A percentile compares a stretch with the other conserved stretches of the same genome.
Evolutionary conservation across 169 alveolate genomes (phyloP).

Genomic region (Plasmodium vinckei): DNA sequence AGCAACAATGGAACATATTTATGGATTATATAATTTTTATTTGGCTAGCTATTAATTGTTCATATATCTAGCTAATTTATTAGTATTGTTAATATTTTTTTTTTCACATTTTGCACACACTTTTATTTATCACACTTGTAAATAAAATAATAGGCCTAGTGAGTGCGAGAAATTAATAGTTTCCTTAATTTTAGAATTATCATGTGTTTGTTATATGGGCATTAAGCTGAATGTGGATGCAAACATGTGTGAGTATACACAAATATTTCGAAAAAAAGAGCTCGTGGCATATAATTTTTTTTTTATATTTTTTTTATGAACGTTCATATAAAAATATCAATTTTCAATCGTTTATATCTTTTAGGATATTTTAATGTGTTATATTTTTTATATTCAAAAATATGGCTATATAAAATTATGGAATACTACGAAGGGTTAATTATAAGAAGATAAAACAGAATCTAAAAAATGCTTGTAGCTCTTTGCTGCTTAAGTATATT

Average conservation of each 20-base stretch:
- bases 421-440: slow-evolving; percentile 22
- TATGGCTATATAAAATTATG: slow-evolving; percentile 50
- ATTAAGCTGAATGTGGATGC: slow-evolving; percentile 16
- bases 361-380: background rate
- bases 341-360: too few relatives aligned
- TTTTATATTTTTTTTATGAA: too few relatives aligned
- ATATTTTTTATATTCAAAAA: slow-evolving; percentile 4
- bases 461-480: slow-evolving; percentile 15
- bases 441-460: slow-evolving; percentile 1
- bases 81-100: too few relatives aligned
- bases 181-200: slow-evolving; percentile 22
- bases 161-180: slow-evolving; percentile 14
- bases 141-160: slow-evolving; percentile 45
- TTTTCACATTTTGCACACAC: background rate
- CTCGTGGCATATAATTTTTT: too few relatives aligned
- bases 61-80: too few relatives aligned
- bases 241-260: background rate
- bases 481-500: slow-evolving; percentile 15
- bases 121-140: slow-evolving; percentile 3
- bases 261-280: background rate
- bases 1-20: too few relatives aligned
- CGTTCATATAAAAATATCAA: too few relatives aligned
- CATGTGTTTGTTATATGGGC: slow-evolving; percentile 53
- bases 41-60: too few relatives aligned
- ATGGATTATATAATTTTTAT: too few relatives aligned